Conservation (phyloP, 2,329 filamentous ascomycete genomes). For the Septoria linicola region DNA sequence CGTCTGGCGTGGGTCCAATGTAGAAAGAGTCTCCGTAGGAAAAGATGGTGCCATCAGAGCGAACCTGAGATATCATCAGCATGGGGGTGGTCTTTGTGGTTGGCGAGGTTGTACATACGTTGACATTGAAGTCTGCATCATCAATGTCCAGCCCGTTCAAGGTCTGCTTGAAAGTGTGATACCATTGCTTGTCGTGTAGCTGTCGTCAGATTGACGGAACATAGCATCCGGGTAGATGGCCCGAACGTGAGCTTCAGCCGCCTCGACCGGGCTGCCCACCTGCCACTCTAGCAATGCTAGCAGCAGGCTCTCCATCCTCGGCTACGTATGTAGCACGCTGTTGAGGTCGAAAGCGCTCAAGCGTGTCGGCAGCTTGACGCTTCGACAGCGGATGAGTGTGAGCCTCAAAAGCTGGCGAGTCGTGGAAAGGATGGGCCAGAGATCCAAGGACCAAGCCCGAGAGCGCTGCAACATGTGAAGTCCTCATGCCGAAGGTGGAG, state of each 20-base stretch:
- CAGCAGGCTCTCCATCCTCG: constrained; percentile 10
- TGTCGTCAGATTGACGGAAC: constrained; percentile 55
- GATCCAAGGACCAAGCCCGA: constrained; percentile 14
- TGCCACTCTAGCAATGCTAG: background rate
- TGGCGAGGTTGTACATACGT: constrained; percentile 45
- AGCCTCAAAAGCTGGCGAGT: constrained; percentile 1
- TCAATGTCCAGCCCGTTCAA: constrained; percentile 59
- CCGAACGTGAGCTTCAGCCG: constrained; percentile 39
- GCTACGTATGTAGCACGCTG: constrained; percentile 22
- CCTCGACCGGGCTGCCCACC: constrained; percentile 32
- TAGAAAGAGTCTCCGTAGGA: constrained; percentile 56
- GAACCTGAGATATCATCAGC: constrained; percentile 42
- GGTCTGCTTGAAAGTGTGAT: constrained; percentile 60
- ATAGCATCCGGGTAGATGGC: constrained; percentile 38
- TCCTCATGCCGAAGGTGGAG: constrained; percentile 6
- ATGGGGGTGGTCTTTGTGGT: background rate
- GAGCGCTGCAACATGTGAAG: constrained; percentile 12
- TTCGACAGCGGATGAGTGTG: constrained; percentile 4
- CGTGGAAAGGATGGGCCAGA: constrained; percentile 15
- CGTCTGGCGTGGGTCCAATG: constrained; percentile 47
- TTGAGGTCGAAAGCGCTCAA: constrained; percentile 20
- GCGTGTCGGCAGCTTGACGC: constrained; percentile 10
- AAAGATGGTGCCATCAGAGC: constrained; percentile 55
- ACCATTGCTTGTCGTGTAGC: constrained; percentile 57
- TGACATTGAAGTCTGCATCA: constrained; percentile 62